Evolutionary conservation across 257 asterid species (phyloP).

Genomic region (Petunia secreta): DNA sequence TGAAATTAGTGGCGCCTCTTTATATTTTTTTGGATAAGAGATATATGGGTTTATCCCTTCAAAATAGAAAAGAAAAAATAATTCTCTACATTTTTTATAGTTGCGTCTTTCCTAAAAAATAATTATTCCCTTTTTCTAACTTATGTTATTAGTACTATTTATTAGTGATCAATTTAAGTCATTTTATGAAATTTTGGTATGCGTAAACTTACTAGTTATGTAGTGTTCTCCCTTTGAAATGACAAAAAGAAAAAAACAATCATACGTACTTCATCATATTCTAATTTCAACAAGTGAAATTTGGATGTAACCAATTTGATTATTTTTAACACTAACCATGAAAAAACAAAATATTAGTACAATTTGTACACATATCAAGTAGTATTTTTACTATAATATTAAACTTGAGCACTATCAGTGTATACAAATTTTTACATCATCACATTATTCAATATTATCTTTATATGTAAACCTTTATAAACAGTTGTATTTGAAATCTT

Average conservation of each 20-base stretch:
- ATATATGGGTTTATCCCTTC: not conserved
- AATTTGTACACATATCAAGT: too few relatives aligned
- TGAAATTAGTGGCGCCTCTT: not conserved
- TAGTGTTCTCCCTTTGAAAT: not conserved
- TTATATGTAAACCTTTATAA: too few relatives aligned
- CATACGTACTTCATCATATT: not conserved
- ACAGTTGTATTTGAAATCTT: too few relatives aligned
- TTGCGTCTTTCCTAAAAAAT: too few relatives aligned
- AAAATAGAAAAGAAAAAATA: not conserved
- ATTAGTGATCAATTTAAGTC: not conserved
- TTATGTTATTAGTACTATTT: not conserved
- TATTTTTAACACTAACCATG: not conserved
- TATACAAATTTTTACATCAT: too few relatives aligned
- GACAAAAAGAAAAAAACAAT: not conserved
- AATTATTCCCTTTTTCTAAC: not conserved
- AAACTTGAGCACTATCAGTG: too few relatives aligned
- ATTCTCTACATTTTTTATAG: too few relatives aligned
- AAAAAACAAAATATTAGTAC: too few relatives aligned
- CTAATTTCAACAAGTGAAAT: not conserved
- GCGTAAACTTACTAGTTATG: not conserved
- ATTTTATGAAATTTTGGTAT: not conserved
- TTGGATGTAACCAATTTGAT: not conserved
- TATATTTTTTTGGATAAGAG: slow-evolving; percentile 13
- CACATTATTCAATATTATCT: too few relatives aligned
- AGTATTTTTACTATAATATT: too few relatives aligned